Evolutionary conservation across 371 early-diverging fungal genomes (phyloP).

Genomic region (Syncephalis plumigaleata): DNA sequence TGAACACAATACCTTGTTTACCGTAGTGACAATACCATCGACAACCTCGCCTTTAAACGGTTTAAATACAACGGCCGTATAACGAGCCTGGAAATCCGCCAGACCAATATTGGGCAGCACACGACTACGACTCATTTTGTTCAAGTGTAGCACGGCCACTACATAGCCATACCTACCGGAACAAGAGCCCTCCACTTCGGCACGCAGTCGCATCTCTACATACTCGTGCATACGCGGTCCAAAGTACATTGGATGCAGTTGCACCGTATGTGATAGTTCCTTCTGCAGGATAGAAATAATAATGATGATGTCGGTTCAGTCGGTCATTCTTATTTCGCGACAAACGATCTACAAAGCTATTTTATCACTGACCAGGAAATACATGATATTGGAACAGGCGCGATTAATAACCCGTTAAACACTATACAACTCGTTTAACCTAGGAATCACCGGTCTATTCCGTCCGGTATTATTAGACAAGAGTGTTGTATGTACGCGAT

Average conservation of each 20-base stretch:
- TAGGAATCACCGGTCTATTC: too few relatives aligned
- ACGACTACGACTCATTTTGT: constrained; percentile 61
- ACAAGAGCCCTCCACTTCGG: constrained; percentile 92
- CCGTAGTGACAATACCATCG: constrained; percentile 87
- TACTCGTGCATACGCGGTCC: constrained; percentile 67
- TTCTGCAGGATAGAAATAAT: too few relatives aligned
- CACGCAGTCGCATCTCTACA: constrained; percentile 61
- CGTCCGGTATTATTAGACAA: too few relatives aligned
- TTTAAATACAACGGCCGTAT: constrained; percentile 95
- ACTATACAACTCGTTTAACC: too few relatives aligned
- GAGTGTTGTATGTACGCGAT: too few relatives aligned
- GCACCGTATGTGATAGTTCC: constrained; percentile 70
- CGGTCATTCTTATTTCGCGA: too few relatives aligned
- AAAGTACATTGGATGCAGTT: constrained; percentile 82
- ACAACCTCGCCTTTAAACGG: constrained; percentile 96
- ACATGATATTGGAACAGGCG: too few relatives aligned
- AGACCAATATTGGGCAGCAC: constrained; percentile 73
- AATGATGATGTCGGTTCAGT: too few relatives aligned
- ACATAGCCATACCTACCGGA: constrained; percentile 88
- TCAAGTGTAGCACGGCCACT: constrained; percentile 68
- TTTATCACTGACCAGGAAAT: too few relatives aligned
- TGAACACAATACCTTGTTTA: constrained; percentile 57
- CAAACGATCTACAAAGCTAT: too few relatives aligned
- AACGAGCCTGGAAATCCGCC: constrained; percentile 86
- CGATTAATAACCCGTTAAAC: too few relatives aligned